Conservation (phyloP, 2,329 filamentous ascomycete genomes). For the Cephalotrichum gorgonifer region DNA sequence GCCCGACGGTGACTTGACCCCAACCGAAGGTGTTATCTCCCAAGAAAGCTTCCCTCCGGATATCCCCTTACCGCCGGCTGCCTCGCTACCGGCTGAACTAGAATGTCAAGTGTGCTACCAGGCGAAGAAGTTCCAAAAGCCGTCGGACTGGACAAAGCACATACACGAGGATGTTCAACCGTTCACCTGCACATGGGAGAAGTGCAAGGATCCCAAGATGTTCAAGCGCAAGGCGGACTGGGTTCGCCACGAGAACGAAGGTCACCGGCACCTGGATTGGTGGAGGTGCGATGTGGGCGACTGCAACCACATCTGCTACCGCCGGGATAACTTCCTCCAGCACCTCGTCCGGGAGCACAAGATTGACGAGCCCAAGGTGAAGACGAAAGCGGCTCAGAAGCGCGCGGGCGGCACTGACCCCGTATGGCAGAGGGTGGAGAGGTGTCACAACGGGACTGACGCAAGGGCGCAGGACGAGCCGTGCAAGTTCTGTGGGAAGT, state of each 20-base stretch:
- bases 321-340: conserved; percentile 87
- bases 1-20: conserved; percentile 54
- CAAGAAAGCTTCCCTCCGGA: conserved; percentile 68
- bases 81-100: conserved; percentile 70
- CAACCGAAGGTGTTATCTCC: conserved; percentile 57
- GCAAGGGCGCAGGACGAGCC: conserved; percentile 62
- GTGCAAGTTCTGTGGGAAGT: conserved; percentile 78
- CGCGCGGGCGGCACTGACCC: conserved; percentile 46
- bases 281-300: conserved; percentile 78
- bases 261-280: conserved; percentile 81
- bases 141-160: conserved; percentile 94
- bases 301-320: conserved; percentile 72
- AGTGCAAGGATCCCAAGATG: conserved; percentile 74
- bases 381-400: conserved; percentile 60
- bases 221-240: conserved; percentile 95
- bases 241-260: conserved; percentile 89
- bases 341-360: conserved; percentile 90
- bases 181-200: conserved; percentile 83
- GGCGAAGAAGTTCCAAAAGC: conserved; percentile 77
- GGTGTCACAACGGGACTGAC: conserved; percentile 61
- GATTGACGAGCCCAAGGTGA: conserved; percentile 68
- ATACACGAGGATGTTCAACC: conserved; percentile 90
- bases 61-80: conserved; percentile 72
- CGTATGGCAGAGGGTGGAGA: conserved; percentile 69
- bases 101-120: conserved; percentile 85